These are phyloP conservation scores for Fusarium algeriense DNA, from an alignment of 2,329 filamentous ascomycete species.

Conservation along the genomic window DNA sequence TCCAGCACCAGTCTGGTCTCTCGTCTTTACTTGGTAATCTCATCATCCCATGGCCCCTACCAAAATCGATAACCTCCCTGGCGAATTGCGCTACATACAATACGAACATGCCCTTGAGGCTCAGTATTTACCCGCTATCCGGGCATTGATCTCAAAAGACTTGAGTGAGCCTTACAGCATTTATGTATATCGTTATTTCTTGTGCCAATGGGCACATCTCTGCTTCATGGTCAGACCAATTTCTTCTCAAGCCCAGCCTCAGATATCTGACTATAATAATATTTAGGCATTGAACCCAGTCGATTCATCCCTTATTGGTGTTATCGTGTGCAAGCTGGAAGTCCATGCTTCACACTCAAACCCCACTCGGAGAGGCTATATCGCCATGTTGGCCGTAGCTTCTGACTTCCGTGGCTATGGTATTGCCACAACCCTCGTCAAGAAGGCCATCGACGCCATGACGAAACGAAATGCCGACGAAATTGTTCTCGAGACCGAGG, in stretches of 20 bases:
- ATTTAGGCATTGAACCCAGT: constrained; percentile 69
- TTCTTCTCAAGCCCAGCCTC: background rate
- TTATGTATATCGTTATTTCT: constrained; percentile 98
- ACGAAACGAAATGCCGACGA: constrained; percentile 86
- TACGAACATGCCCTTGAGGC: constrained; percentile 72
- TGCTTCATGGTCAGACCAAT: constrained; percentile 83
- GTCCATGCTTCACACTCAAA: constrained; percentile 85
- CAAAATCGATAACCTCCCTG: constrained; percentile 53
- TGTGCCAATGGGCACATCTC: constrained; percentile 98
- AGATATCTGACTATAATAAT: constrained; percentile 23
- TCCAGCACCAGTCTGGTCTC: background rate
- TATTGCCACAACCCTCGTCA: constrained; percentile 90
- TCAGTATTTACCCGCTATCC: constrained; percentile 84
- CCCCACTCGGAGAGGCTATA: constrained; percentile 85
- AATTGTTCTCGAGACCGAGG: constrained; percentile 95
- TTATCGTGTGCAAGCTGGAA: constrained; percentile 95
- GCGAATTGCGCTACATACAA: constrained; percentile 69
- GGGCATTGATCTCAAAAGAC: constrained; percentile 93
- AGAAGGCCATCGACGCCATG: constrained; percentile 93
- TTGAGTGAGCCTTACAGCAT: constrained; percentile 99
- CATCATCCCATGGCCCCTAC: constrained; percentile 51
- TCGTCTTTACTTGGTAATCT: background rate
- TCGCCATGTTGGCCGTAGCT: constrained; percentile 96
- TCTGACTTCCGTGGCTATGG: constrained; percentile 84
- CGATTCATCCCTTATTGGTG: constrained; percentile 79